Base-by-base conservation (phyloP, 164 flowering plant genomes). In the Paratinospora sagittata region DNA sequence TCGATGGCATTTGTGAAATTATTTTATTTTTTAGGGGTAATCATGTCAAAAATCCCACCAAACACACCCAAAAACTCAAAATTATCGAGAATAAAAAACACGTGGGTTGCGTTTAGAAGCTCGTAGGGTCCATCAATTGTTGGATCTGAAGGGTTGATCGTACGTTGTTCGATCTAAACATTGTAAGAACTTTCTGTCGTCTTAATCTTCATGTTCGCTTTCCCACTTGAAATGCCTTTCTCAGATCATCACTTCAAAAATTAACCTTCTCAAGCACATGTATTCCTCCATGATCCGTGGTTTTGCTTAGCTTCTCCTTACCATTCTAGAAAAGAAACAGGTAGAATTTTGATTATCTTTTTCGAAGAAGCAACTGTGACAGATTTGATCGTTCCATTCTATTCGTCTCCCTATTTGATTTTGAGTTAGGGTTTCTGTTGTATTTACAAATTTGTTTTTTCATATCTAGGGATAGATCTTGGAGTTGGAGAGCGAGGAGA, bases 401-500 rank as follows among this genome's bases (percentile, higher is more conserved):
- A 8, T 61, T 16, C 45, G 23, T 70, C 34, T 68, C 10, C 24
- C 33, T 61, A 30, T 12, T 11, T 39, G 39, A 63, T 71, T 39
- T 30, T 71, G 68, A 27, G 45, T 45, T 71, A 63, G 68, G 68
- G 26, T 43, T 71, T 63, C 58, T 16, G 19, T 16, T 52, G 16
- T 52, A n/a, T 52, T 19, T 21, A 21, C 26, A 0, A n/a, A 63
- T 8, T 13, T 24, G 10, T 36, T 6, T 69, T 34, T 63, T 34
- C 68, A 63, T 33, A 63, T 43, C 37, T 13, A 45, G 68, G 41
- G 4, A 66, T 55, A 73, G 61, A 60, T 67, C 75, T 67, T 2
- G 36, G 30, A 27, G 26, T 30, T 11, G 69, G 74, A 52, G 47
- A 24, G 49, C 52, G 70, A 26, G 63, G 69, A 52, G 70, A 30